Conservation (phyloP, 2,329 filamentous ascomycete genomes). For the Cyanodermella asteris region DNA sequence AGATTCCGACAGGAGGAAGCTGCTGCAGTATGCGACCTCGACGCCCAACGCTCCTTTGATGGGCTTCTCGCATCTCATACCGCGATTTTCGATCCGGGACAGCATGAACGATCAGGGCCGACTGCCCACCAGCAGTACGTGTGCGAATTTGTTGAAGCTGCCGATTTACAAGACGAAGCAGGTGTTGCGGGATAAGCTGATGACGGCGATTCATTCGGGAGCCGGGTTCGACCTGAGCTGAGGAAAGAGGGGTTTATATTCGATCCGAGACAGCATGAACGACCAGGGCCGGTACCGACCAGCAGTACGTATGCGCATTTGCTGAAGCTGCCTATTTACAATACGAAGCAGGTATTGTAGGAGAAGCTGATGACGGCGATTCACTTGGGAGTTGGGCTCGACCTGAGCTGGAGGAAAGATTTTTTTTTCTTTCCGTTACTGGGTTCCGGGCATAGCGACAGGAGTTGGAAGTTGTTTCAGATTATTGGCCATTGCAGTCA, state of each 20-base stretch:
- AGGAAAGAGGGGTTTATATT: slow-evolving; percentile 1
- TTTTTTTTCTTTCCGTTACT: too few relatives aligned
- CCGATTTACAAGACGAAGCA: slow-evolving; percentile 52
- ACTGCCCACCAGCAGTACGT: slow-evolving; percentile 83
- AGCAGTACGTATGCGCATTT: slow-evolving; percentile 93
- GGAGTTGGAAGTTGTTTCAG: too few relatives aligned
- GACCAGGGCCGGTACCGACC: slow-evolving; percentile 67
- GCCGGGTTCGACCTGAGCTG: slow-evolving; percentile 75
- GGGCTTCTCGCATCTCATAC: slow-evolving; percentile 69
- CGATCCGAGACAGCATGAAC: slow-evolving; percentile 63
- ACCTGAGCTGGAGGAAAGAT: slow-evolving; percentile 43
- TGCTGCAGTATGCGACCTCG: slow-evolving; percentile 88
- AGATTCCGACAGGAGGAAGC: slow-evolving; percentile 58
- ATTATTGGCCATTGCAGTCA: too few relatives aligned
- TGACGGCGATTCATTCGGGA: slow-evolving; percentile 75
- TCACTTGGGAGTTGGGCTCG: slow-evolving; percentile 78
- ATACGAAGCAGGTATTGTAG: slow-evolving; percentile 38
- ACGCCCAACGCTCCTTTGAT: slow-evolving; percentile 77
- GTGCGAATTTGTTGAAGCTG: slow-evolving; percentile 83
- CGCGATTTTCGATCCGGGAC: slow-evolving; percentile 76
- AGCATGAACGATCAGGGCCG: slow-evolving; percentile 52
- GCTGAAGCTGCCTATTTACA: slow-evolving; percentile 74
- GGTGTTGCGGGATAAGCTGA: slow-evolving; percentile 52
- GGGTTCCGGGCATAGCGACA: too few relatives aligned
- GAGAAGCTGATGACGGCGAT: slow-evolving; percentile 78